Conservation (phyloP, 129 eudicot genomes). For the Heracleum sosnowskyi region DNA sequence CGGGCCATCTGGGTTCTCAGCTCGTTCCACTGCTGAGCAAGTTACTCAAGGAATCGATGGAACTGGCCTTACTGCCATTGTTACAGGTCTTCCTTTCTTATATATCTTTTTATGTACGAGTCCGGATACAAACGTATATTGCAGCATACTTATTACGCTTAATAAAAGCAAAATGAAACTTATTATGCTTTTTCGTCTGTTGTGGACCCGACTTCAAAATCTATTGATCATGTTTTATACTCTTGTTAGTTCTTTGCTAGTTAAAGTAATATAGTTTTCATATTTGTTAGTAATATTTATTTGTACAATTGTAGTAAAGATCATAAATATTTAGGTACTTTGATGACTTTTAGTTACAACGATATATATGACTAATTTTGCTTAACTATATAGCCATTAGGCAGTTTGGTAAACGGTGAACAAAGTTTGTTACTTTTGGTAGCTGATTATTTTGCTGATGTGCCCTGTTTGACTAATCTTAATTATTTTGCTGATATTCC, state of each 20-base stretch:
- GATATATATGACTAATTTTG: background rate
- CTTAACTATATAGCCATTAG: background rate
- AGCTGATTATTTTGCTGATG: background rate
- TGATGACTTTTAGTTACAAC: background rate
- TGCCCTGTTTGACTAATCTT: background rate
- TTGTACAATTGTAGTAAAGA: background rate
- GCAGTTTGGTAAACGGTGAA: background rate
- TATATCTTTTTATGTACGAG: background rate
- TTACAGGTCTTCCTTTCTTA: constrained; percentile 29
- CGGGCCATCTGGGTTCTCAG: constrained; percentile 52
- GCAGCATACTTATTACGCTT: no score
- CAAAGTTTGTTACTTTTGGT: background rate
- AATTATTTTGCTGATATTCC: background rate
- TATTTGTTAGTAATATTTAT: background rate
- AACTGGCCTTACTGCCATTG: constrained; percentile 45
- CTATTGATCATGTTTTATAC: background rate
- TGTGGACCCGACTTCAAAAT: no score
- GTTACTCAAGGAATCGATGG: constrained; percentile 47
- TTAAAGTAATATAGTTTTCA: background rate
- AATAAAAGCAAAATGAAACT: no score
- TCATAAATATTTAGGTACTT: background rate
- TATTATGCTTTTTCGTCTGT: no score
- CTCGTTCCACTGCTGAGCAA: constrained; percentile 43
- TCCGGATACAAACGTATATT: no score
- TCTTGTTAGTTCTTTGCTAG: background rate